Percentiles rank a stretch among this genome's conserved stretches.
phyloP scores from a whole-genome alignment of 2,329 filamentous ascomycete species.

The Pseudocercospora vitis region DNA sequence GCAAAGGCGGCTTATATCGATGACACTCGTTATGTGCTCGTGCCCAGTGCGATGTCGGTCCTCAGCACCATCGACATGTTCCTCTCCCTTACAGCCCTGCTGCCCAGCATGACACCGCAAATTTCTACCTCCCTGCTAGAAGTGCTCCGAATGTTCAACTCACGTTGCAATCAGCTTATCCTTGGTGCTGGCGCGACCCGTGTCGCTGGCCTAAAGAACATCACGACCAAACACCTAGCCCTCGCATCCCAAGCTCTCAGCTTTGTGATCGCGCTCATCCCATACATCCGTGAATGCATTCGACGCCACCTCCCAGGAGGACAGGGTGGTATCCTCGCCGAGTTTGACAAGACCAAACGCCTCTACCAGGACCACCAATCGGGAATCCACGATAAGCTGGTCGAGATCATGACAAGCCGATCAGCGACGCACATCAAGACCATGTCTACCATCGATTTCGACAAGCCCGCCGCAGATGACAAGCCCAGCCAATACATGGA shows the following conservation, averaged over 20 bases:
- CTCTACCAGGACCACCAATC: conserved; percentile 86
- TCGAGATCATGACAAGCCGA: conserved; percentile 85
- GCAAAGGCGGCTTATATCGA: conserved; percentile 67
- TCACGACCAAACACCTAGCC: conserved; percentile 91
- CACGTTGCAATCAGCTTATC: conserved; percentile 91
- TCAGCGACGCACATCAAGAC: conserved; percentile 71
- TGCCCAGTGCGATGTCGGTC: conserved; percentile 77
- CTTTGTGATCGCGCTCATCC: conserved; percentile 83
- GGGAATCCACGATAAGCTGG: conserved; percentile 86
- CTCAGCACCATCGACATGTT: conserved; percentile 80
- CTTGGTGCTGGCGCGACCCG: conserved; percentile 88
- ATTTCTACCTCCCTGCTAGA: conserved; percentile 77
- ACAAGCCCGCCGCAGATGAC: conserved; percentile 46
- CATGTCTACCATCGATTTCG: conserved; percentile 75
- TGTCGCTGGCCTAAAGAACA: conserved; percentile 89
- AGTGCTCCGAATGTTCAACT: conserved; percentile 92
- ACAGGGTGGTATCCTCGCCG: conserved; percentile 61
- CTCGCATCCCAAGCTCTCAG: conserved; percentile 85
- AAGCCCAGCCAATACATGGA: conserved; percentile 73
- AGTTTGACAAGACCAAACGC: conserved; percentile 85
- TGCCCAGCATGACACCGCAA: conserved; percentile 85
- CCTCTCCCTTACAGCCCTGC: conserved; percentile 76
- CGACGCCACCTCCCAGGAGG: conserved; percentile 65
- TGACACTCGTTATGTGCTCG: conserved; percentile 79
- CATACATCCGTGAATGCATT: conserved; percentile 87